A percentile compares a stretch with the other conserved stretches of the same genome.
These are phyloP conservation scores for Neurospora sp. DNA, from an alignment of 495 filamentous ascomycete species.

Conservation along the genomic window DNA sequence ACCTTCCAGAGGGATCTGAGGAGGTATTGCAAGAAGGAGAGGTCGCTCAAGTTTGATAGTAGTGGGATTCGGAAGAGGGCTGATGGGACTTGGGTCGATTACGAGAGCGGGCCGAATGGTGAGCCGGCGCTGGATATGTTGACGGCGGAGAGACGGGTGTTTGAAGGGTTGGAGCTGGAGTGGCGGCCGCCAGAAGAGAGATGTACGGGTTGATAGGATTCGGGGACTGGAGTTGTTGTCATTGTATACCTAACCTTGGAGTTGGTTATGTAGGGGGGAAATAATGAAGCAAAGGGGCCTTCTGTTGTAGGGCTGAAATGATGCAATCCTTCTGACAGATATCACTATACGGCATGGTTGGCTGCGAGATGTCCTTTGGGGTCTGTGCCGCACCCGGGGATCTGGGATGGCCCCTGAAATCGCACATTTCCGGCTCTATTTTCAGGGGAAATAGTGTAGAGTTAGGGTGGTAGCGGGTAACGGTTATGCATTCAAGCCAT, in stretches of 20 bases:
- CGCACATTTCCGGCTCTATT: not conserved
- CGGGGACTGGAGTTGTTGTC: not conserved
- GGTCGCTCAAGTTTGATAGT: constrained; percentile 78
- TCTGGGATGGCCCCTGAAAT: not conserved
- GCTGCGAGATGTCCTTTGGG: not conserved
- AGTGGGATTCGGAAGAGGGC: constrained; percentile 65
- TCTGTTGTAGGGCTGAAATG: not conserved
- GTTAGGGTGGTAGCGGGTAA: not conserved
- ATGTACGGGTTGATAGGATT: constrained; percentile 51
- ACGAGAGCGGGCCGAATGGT: constrained; percentile 35
- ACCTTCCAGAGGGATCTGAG: constrained; percentile 86
- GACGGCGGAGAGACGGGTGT: constrained; percentile 70
- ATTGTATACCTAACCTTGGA: too few species aligned
- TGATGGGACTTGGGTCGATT: constrained; percentile 56
- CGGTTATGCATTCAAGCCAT: not conserved
- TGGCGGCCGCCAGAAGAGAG: constrained; percentile 66
- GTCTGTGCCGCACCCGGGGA: not conserved
- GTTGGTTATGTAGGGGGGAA: not conserved
- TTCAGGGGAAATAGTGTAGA: not conserved
- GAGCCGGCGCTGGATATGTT: constrained; percentile 42
- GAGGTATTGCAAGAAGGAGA: constrained; percentile 62
- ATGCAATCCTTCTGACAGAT: not conserved
- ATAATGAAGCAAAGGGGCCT: not conserved
- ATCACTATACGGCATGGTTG: not conserved
- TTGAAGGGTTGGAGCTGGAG: constrained; percentile 65